These are phyloP conservation scores for Globisporangium polare DNA, from an alignment of 352 stramenopile species.

Conservation along the genomic window DNA sequence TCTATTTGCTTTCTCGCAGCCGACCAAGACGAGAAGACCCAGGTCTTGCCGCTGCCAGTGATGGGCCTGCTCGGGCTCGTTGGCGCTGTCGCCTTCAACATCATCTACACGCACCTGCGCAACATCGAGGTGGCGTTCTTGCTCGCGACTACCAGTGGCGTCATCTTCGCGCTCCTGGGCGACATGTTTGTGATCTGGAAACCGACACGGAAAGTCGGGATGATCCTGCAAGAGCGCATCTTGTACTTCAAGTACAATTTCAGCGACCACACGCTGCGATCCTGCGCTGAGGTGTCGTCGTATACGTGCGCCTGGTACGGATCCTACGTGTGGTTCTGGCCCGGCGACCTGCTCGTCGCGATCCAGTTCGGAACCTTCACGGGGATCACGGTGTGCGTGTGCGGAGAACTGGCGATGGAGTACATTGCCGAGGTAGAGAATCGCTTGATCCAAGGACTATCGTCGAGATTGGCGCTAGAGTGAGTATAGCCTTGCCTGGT, in stretches of 20 bases:
- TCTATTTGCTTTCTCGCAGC: slow-evolving; percentile 18
- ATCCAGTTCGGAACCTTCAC: slow-evolving; percentile 74
- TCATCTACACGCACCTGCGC: slow-evolving; percentile 81
- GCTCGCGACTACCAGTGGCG: slow-evolving; percentile 67
- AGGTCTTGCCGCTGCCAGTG: slow-evolving; percentile 77
- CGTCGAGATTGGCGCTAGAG: slow-evolving; percentile 38
- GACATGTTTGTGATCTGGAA: slow-evolving; percentile 88
- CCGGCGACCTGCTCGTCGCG: slow-evolving; percentile 59
- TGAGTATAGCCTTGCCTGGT: slow-evolving; percentile 20
- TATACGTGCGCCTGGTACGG: slow-evolving; percentile 53
- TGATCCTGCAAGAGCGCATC: slow-evolving; percentile 77
- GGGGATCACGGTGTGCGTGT: slow-evolving; percentile 68
- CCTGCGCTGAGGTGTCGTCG: slow-evolving; percentile 52
- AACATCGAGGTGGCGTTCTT: slow-evolving; percentile 83
- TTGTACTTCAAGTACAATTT: slow-evolving; percentile 62
- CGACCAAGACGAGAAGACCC: slow-evolving; percentile 46
- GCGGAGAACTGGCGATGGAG: slow-evolving; percentile 59
- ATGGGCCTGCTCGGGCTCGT: slow-evolving; percentile 76
- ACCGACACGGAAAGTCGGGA: slow-evolving; percentile 68
- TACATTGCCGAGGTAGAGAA: slow-evolving; percentile 63
- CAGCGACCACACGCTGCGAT: slow-evolving; percentile 43
- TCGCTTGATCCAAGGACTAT: slow-evolving; percentile 48
- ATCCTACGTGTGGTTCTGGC: slow-evolving; percentile 72
- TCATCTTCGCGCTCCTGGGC: slow-evolving; percentile 70
- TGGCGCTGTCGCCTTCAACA: slow-evolving; percentile 81